phyloP scores from a whole-genome alignment of 2,329 filamentous ascomycete species.

The Ophiocordyceps camponoti-leonardi region DNA sequence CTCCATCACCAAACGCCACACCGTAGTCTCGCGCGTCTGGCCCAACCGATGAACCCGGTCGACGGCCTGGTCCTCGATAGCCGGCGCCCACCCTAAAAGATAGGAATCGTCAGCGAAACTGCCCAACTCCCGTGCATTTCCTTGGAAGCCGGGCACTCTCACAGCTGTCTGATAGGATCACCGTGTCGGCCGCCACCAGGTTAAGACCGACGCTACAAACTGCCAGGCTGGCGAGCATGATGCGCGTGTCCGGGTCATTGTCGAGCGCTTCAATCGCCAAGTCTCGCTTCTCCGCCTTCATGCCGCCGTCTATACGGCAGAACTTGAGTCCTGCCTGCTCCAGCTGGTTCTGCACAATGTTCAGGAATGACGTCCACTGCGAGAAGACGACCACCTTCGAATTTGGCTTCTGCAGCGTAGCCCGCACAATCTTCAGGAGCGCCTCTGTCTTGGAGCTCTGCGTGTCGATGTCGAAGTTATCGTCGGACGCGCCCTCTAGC shows the following conservation, averaged over 20 bases:
- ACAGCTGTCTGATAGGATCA: conserved; percentile 66
- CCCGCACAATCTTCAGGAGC: conserved; percentile 56
- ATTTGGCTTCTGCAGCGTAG: conserved; percentile 42
- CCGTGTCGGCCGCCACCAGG: conserved; percentile 70
- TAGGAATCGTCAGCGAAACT: background rate
- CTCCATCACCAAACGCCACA: conserved; percentile 72
- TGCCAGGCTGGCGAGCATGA: conserved; percentile 66
- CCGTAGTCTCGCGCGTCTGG: conserved; percentile 60
- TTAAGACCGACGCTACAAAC: conserved; percentile 80
- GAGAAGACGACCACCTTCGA: conserved; percentile 61
- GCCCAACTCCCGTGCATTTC: background rate
- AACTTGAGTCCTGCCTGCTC: conserved; percentile 40
- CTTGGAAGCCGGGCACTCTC: conserved; percentile 7
- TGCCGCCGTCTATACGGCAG: conserved; percentile 64
- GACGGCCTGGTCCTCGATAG: conserved; percentile 81
- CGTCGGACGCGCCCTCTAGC: conserved; percentile 29
- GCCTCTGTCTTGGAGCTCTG: conserved; percentile 74
- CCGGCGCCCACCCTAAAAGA: conserved; percentile 64
- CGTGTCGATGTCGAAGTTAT: conserved; percentile 41
- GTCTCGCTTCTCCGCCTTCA: conserved; percentile 56
- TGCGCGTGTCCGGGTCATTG: conserved; percentile 45
- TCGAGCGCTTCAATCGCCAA: conserved; percentile 50
- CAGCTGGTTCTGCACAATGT: conserved; percentile 55
- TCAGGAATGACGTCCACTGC: conserved; percentile 62
- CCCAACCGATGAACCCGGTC: conserved; percentile 78